These are phyloP conservation scores for Orbilia oligospora DNA, from an alignment of 2,329 filamentous ascomycete genomes.

Conservation along the genomic window DNA sequence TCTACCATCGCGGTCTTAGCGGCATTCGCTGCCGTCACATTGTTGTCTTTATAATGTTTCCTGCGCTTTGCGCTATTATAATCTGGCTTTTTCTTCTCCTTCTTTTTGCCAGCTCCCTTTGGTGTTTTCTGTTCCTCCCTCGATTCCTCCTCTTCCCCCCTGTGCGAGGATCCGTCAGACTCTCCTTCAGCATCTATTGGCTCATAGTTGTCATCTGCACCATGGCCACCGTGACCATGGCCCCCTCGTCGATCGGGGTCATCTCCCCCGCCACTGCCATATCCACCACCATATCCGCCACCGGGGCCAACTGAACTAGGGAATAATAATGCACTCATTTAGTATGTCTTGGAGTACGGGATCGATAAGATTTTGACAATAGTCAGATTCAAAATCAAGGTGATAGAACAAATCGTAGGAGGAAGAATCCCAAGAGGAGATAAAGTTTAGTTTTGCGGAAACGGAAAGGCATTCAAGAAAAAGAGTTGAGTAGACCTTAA, in stretches of 20 bases:
- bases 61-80: neutral
- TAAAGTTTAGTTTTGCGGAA: constrained; percentile 24
- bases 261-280: neutral
- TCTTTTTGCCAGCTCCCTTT: neutral
- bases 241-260: neutral
- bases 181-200: neutral
- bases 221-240: neutral
- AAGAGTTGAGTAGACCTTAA: neutral
- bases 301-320: neutral
- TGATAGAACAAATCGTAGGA: neutral
- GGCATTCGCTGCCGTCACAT: neutral
- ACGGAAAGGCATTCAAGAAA: constrained; percentile 3
- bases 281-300: neutral
- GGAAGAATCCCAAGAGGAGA: constrained; percentile 2
- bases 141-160: neutral
- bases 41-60: neutral
- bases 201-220: neutral
- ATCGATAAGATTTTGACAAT: neutral
- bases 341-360: neutral
- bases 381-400: neutral
- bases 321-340: neutral
- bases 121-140: neutral
- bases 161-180: neutral
- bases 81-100: neutral
- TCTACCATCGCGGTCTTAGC: neutral